phyloP scores from a whole-genome alignment of 2,329 filamentous ascomycete genomes.

The Metarhizium anisopliae region DNA sequence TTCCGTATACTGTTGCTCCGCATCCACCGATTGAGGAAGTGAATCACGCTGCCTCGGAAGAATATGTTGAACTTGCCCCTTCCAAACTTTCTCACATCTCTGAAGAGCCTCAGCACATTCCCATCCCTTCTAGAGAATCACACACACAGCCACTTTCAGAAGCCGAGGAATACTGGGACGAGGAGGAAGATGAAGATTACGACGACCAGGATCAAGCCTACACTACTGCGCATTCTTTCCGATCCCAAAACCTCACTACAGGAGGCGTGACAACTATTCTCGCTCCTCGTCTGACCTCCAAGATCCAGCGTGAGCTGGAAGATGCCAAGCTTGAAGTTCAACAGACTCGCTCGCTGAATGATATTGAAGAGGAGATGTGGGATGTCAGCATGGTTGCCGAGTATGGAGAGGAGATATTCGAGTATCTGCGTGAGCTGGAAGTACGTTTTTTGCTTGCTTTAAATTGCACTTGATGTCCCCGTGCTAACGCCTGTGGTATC shows the following conservation, averaged over 20 bases:
- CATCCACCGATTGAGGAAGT: conserved; percentile 14
- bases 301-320: conserved; percentile 64
- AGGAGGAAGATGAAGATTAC: conserved; percentile 64
- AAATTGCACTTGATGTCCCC: not conserved
- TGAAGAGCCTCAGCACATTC: conserved; percentile 18
- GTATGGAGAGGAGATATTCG: conserved; percentile 92
- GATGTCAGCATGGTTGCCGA: conserved; percentile 98
- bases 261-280: conserved; percentile 49
- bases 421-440: conserved; percentile 85
- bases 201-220: conserved; percentile 58
- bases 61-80: conserved; percentile 13
- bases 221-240: conserved; percentile 66
- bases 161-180: conserved; percentile 67
- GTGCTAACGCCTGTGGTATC: not conserved
- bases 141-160: conserved; percentile 24
- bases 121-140: conserved; percentile 15
- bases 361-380: conserved; percentile 81
- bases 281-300: conserved; percentile 62
- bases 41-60: conserved; percentile 12
- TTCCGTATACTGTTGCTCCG: conserved; percentile 17
- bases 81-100: conserved; percentile 21
- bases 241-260: conserved; percentile 56
- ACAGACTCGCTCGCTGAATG: conserved; percentile 58
- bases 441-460: conserved; percentile 33
- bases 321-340: conserved; percentile 57